phyloP scores from a whole-genome alignment of 129 eudicot species.

The Flaveria robusta region DNA sequence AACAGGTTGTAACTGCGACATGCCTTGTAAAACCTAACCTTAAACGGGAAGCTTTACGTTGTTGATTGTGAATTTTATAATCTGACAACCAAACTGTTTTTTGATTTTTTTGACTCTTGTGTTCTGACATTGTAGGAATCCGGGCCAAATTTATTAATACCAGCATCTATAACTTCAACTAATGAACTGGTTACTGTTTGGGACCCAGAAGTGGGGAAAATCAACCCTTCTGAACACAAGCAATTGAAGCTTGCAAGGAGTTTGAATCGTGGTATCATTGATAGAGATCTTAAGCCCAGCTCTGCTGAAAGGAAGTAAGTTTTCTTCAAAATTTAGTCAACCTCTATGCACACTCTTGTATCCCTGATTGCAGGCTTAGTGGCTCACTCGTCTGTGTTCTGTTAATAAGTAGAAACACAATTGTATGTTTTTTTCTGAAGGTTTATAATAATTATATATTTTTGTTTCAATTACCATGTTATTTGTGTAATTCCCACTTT shows the following conservation, averaged over 20 bases:
- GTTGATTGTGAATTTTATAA: constrained; percentile 10
- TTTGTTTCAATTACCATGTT: not conserved
- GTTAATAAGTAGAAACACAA: not conserved
- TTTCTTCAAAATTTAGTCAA: not conserved
- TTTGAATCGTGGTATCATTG: constrained; percentile 93
- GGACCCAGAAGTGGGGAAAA: constrained; percentile 96
- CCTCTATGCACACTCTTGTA: too few relatives aligned
- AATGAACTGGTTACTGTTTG: constrained; percentile 89
- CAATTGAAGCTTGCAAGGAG: constrained; percentile 93
- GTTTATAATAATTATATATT: not conserved
- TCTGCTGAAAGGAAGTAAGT: constrained; percentile 86
- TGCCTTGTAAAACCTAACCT: not conserved
- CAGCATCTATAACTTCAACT: constrained; percentile 85
- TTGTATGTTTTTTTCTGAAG: not conserved
- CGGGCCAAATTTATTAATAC: constrained; percentile 82
- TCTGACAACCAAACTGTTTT: constrained; percentile 4
- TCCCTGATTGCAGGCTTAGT: too few relatives aligned
- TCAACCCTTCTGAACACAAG: constrained; percentile 97
- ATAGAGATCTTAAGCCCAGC: constrained; percentile 96
- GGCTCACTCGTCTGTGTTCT: not conserved
- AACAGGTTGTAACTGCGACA: not conserved
- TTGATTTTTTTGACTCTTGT: constrained; percentile 18
- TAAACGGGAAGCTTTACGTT: not conserved
- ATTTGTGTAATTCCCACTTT: not conserved
- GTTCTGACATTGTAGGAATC: constrained; percentile 61